phyloP scores from a whole-genome alignment of 2,329 filamentous ascomycete species.

The Fusarium vanettenii region DNA sequence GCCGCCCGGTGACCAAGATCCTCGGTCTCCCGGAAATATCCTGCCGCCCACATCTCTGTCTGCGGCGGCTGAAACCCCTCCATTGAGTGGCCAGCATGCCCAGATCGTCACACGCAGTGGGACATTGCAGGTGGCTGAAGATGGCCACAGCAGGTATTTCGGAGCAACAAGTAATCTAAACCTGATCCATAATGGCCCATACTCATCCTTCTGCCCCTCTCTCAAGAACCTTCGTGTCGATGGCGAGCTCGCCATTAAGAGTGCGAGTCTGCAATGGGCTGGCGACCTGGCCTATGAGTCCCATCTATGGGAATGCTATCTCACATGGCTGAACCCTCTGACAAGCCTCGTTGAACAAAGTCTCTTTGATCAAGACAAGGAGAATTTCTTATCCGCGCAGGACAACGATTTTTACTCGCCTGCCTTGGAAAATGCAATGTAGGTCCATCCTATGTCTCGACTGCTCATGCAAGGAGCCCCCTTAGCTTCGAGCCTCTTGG shows the following conservation, averaged over 20 bases:
- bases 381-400: not conserved
- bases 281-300: not conserved
- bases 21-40: not conserved
- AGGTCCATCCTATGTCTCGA: not conserved
- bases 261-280: not conserved
- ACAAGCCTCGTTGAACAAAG: not conserved
- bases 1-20: not conserved
- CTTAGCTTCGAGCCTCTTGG: not conserved
- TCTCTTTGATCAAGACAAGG: not conserved
- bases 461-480: not conserved
- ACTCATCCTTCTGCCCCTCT: not conserved
- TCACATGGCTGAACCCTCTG: not conserved
- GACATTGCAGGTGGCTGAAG: not conserved
- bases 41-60: not conserved
- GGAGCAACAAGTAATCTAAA: not conserved
- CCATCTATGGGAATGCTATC: not conserved
- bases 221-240: not conserved
- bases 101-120: not conserved
- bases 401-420: not conserved
- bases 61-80: not conserved
- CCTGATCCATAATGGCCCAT: not conserved
- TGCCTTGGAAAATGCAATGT: not conserved
- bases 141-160: not conserved
- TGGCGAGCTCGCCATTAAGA: not conserved
- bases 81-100: not conserved